Percentiles rank a stretch among this genome's conserved stretches.
These are phyloP conservation scores for Didymellaceae sp. DNA, from an alignment of 2,329 filamentous ascomycete genomes.

Conservation along the genomic window DNA sequence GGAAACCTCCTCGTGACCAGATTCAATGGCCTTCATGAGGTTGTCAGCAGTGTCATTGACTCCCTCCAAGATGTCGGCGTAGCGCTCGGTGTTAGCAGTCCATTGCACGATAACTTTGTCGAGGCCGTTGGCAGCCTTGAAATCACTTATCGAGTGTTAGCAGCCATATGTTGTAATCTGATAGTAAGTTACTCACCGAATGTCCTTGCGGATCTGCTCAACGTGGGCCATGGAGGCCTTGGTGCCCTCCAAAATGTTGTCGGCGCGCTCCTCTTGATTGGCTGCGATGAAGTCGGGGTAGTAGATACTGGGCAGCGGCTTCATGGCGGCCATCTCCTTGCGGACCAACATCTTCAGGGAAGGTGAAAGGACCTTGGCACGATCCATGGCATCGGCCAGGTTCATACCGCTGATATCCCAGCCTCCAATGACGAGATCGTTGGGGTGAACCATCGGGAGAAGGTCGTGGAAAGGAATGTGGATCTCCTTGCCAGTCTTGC, in stretches of 20 bases:
- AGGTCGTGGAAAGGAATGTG: conserved; percentile 96
- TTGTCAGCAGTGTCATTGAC: conserved; percentile 98
- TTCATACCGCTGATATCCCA: conserved; percentile 97
- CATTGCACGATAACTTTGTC: conserved; percentile 98
- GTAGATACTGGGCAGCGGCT: conserved; percentile 92
- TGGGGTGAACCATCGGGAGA: conserved; percentile 95
- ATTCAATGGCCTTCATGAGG: conserved; percentile 83
- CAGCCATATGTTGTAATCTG: background rate
- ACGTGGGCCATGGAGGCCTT: conserved; percentile 89
- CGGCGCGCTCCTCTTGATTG: conserved; percentile 95
- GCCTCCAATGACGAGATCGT: conserved; percentile 91
- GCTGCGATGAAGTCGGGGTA: conserved; percentile 99
- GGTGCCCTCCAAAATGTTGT: conserved; percentile 83
- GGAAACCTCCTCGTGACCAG: conserved; percentile 87
- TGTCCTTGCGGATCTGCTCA: conserved; percentile 90
- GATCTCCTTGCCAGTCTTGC: conserved; percentile 83
- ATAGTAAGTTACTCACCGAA: conserved; percentile 64
- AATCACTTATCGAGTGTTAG: conserved; percentile 61
- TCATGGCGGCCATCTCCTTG: conserved; percentile 91
- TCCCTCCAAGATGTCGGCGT: conserved; percentile 82
- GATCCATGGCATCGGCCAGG: conserved; percentile 91
- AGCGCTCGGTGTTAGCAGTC: conserved; percentile 99
- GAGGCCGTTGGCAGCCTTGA: conserved; percentile 82
- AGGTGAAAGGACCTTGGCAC: conserved; percentile 94
- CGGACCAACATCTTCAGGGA: conserved; percentile 85